Base-by-base conservation (phyloP, 805 yeast species). In the Candida odintsovae region DNA sequence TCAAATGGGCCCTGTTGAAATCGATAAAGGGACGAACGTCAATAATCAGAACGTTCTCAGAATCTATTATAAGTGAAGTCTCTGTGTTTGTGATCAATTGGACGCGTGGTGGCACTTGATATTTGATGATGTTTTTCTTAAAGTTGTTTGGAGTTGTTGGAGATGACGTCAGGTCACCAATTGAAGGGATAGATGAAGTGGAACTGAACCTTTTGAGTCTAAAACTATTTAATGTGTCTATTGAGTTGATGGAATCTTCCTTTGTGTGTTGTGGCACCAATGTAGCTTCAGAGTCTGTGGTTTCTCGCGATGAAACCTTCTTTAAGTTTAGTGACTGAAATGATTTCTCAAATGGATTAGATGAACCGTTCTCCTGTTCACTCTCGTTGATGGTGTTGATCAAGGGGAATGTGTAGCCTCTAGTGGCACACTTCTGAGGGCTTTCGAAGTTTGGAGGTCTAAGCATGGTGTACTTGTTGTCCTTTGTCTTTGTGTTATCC, bases 11-110 rank as follows among this genome's bases (percentile, higher is more conserved):
- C 49, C 71, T 75, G 38, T 82, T 73, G 60, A 70, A 88, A 47
- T 86, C 92, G 21, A 86, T 81, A 59, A 82, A 88, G 0, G 97
- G 87, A 46, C 98, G 70, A 11, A 86, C 82, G 61, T 90, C 98
- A 15, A 89, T 68, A 3, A 85, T 57, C n/a, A 87, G 54, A 5
- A 73, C 50, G 37, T 58, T 59, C 13, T 43, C 44, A 22, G 15
- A 16, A 1, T 18, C 37, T 19, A 55, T 23, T n/a, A 51, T 25
- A 3, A 13, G 12, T 1, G 51, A 33, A 8, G 47, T 25, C 22
- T 53, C 54, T 6, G 37, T 36, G 22, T 50, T 51, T 6, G 45
- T 18, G 2, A 55, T 21, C 5, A 49, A 40, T 16, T 40, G 20
- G 7, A 55, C 56, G 2, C 40, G 28, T 1, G 31, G 46, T 5